These are phyloP conservation scores for Mucor lusitanicus DNA, from an alignment of 371 early-diverging fungal species.

Conservation along the genomic window DNA sequence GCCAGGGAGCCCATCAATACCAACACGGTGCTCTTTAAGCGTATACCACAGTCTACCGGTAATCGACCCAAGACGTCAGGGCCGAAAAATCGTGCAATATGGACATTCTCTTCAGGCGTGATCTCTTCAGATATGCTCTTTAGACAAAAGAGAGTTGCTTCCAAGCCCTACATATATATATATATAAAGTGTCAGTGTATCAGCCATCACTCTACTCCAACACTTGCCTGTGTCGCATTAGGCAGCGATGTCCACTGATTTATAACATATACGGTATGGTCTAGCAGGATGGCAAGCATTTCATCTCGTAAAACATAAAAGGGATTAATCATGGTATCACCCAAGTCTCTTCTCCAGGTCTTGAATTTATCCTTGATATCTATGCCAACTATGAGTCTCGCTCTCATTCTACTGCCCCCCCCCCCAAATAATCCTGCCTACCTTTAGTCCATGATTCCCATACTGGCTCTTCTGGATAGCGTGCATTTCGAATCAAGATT, in stretches of 20 bases:
- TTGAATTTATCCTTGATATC: slow-evolving; percentile 65
- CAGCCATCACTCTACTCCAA: neutral
- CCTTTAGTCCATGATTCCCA: slow-evolving; percentile 68
- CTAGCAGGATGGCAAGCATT: slow-evolving; percentile 61
- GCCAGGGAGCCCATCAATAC: slow-evolving; percentile 64
- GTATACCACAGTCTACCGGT: slow-evolving; percentile 35
- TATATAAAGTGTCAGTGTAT: neutral
- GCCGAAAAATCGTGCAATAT: slow-evolving; percentile 65
- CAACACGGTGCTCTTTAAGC: slow-evolving; percentile 54
- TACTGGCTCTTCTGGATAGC: slow-evolving; percentile 57
- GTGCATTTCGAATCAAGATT: slow-evolving; percentile 54
- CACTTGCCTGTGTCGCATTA: slow-evolving; percentile 25
- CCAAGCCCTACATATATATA: slow-evolving; percentile 57
- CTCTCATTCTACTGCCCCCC: too few species aligned
- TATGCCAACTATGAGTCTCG: slow-evolving; percentile 9
- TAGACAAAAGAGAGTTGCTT: slow-evolving; percentile 66
- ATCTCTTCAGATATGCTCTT: slow-evolving; percentile 76
- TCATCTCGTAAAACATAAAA: slow-evolving; percentile 70
- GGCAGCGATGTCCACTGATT: slow-evolving; percentile 37
- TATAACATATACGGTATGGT: slow-evolving; percentile 48
- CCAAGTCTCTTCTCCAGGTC: slow-evolving; percentile 73
- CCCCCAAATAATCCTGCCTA: neutral
- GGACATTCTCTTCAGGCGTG: slow-evolving; percentile 47
- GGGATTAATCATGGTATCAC: slow-evolving; percentile 74
- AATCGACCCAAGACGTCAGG: slow-evolving; percentile 55